Evolutionary conservation across 2,329 filamentous ascomycete genomes (phyloP), one percentile per base, ranked within the genome.

Genomic region (Xylariaceae sp.): DNA sequence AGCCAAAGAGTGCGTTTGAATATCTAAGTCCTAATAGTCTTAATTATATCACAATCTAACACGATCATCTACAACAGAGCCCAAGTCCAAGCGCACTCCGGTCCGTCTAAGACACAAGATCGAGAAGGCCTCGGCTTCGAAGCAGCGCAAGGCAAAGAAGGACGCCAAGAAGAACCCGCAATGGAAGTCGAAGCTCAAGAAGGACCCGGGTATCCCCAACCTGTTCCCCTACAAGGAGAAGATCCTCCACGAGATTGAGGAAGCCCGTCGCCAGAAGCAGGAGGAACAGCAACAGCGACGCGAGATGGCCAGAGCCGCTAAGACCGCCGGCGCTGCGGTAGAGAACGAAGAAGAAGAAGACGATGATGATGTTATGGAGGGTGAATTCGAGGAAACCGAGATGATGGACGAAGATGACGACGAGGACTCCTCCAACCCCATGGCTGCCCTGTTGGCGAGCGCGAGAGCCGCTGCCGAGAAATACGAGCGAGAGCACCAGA

Each of bases 161-260:
- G 81, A 86, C 58, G 91, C 89, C 58, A 97, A 96, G 80, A 92
- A 96, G 85, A 96, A 97, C 75, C 93, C 94, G 39, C 86, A 96
- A 90, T 97, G 94, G 92, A 86, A 89, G 68, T 92, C 91, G 61
- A 90, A 92, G 74, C 74, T 96, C 67, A 97, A 97, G 84, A 99
- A 97, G 79, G 94, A 99, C 70, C 94, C 93, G 23, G 94, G 94
- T 53, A 97, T 99, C 63, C 94, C 94, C 47, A 99, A 97, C 72
- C 78, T 97, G 42, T 99, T 97, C 78, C 94, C 94, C 0, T 97
- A 94, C 82, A 99, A 99, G 79, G 92, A 97, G 74, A 92, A 89
- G 80, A 84, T 99, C 34, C 83, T 99, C 39, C 86, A 92, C 60
- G 92, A 99, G 76, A 95, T 99, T 68, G 94, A 99, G 77, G 90